A percentile compares a stretch with the other conserved stretches of the same genome.
These are phyloP conservation scores for Hamamelis virginiana DNA, from an alignment of 164 flowering plant genomes.

Conservation along the genomic window DNA sequence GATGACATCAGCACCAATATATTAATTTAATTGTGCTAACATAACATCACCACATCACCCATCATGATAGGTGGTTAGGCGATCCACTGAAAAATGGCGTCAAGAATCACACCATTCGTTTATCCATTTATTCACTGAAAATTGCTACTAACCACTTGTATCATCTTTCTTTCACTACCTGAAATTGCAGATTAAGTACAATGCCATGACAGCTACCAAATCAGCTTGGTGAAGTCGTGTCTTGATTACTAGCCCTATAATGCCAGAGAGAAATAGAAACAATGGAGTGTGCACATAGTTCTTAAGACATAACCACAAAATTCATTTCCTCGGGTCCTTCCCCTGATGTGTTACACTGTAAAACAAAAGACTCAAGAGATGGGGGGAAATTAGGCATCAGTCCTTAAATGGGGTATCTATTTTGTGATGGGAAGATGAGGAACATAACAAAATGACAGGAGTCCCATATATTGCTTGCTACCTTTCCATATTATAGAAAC, in stretches of 20 bases:
- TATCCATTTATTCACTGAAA: no score
- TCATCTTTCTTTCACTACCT: no score
- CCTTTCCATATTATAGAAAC: conserved; percentile 22
- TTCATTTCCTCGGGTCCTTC: conserved; percentile 3
- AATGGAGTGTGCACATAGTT: conserved; percentile 2
- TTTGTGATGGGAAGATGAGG: conserved; percentile 3
- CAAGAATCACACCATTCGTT: no score
- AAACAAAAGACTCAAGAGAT: background rate
- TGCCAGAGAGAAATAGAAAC: background rate
- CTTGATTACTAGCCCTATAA: background rate
- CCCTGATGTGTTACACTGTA: conserved; percentile 9
- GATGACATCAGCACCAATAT: no score
- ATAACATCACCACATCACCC: no score
- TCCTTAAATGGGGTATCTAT: conserved; percentile 10
- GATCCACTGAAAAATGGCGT: no score
- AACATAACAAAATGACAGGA: conserved; percentile 5
- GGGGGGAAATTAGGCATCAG: conserved; percentile 10
- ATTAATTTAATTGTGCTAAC: no score
- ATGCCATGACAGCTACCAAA: no score
- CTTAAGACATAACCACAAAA: conserved; percentile 16
- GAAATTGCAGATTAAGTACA: no score
- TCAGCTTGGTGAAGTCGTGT: no score
- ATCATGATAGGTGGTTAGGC: no score
- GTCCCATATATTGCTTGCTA: conserved; percentile 15
- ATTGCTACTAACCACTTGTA: no score